Base-by-base conservation (phyloP, 352 stramenopile genomes). In the Peronospora farinosa region DNA sequence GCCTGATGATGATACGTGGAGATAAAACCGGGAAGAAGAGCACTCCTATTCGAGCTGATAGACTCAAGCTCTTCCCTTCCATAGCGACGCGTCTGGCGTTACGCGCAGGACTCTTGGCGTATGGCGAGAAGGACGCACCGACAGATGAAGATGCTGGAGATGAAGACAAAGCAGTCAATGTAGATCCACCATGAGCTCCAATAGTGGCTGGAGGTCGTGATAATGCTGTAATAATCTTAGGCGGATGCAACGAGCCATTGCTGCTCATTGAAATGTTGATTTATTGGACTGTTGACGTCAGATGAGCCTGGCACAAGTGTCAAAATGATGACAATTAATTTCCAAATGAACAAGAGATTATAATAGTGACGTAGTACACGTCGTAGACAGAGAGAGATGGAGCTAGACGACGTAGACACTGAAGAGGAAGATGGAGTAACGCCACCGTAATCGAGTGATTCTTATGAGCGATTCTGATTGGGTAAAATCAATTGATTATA, bases 61-160 rank as follows among this genome's bases (percentile, higher is more conserved):
- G 36, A 0, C 23, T 36, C 11, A 57, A 60, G 38, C 23, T 85
- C 43, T 88, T 88, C 28, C 78, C 78, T 42, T 88, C 78, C 59
- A 88, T 84, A 30, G 71, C 65, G 41, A 78, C 52, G 21, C 57
- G 62, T 60, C 52, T 51, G n/a, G 47, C 40, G 27, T 28, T 60
- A 8, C 32, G 57, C 5, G 31, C 42, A n/a, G 51, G 43, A 31
- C 51, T 69, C 15, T 47, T 53, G 23, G 61, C 17, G 41, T 61
- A 70, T 16, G 62, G 62, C 32, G 62, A 53, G 13, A 38, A 45
- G 11, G n/a, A 16, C 67, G 59, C 41, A n/a, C 61, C 23, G 51
- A 47, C 12, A 69, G 51, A 70, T 27, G 57, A 47, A 31, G 62
- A 52, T 15, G 53, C 48, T 10, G 62, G 57, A 0, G 52, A 58